Evolutionary conservation across 805 yeast species (phyloP).

Genomic region (Candida nitratophila): DNA sequence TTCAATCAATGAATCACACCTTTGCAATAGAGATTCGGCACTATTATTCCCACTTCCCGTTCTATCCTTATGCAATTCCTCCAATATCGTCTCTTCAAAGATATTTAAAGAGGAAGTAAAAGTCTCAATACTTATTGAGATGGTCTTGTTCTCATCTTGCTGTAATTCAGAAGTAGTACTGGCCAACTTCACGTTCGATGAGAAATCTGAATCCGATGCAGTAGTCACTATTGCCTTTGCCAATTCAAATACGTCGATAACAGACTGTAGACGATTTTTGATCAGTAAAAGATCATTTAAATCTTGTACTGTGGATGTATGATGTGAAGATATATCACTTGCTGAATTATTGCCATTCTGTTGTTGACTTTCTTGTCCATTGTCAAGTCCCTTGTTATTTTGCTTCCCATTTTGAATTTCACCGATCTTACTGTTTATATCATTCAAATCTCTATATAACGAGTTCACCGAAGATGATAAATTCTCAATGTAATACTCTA

Average conservation of each 20-base stretch:
- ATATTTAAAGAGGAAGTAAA: conserved; percentile 33
- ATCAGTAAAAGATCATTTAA: conserved; percentile 38
- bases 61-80: conserved; percentile 29
- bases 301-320: conserved; percentile 21
- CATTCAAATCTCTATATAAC: conserved; percentile 39
- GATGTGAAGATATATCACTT: too few relatives aligned
- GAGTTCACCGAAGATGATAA: conserved; percentile 52
- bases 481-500: conserved; percentile 61
- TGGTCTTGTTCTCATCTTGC: conserved; percentile 1
- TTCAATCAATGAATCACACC: conserved; percentile 40
- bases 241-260: conserved; percentile 38
- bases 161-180: conserved; percentile 7
- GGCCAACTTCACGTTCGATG: conserved; percentile 1
- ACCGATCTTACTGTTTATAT: conserved; percentile 21
- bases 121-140: conserved; percentile 13
- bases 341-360: not conserved
- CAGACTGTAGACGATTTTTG: conserved; percentile 38
- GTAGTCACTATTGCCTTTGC: conserved; percentile 33
- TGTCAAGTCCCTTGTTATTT: not conserved
- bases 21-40: conserved; percentile 30
- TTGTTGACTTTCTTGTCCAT: conserved; percentile 10
- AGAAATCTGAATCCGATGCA: conserved; percentile 13
- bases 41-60: conserved; percentile 5
- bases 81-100: conserved; percentile 37
- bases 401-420: not conserved